phyloP scores from a whole-genome alignment of 805 yeast species.

The Wickerhamiella kazuoi region DNA sequence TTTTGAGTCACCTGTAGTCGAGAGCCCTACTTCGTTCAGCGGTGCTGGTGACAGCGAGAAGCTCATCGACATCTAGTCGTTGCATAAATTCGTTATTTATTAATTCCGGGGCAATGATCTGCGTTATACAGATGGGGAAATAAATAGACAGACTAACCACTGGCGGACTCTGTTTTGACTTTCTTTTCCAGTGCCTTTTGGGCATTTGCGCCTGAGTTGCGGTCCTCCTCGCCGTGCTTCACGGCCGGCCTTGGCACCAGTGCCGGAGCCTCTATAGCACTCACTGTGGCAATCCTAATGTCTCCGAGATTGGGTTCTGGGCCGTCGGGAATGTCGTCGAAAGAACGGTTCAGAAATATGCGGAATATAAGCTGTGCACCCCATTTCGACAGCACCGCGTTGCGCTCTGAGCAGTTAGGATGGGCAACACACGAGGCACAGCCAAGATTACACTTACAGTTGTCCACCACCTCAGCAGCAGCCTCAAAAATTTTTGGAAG shows the following conservation, averaged over 20 bases:
- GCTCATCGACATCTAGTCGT: constrained; percentile 12
- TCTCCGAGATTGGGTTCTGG: constrained; percentile 19
- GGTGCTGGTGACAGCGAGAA: constrained; percentile 8
- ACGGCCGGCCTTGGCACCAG: too few relatives aligned
- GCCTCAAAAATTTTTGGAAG: constrained; percentile 46
- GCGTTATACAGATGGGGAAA: too few relatives aligned
- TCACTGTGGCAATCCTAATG: background rate
- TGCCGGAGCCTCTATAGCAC: too few relatives aligned
- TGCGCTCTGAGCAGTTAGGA: constrained; percentile 60
- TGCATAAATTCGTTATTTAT: background rate
- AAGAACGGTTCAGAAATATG: constrained; percentile 35
- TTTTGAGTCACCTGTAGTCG: background rate
- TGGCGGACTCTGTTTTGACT: too few relatives aligned
- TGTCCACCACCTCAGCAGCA: constrained; percentile 39
- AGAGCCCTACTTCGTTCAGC: background rate
- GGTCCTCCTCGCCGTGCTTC: too few relatives aligned
- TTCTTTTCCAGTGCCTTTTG: too few relatives aligned
- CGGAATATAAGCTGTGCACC: constrained; percentile 62
- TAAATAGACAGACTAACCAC: too few relatives aligned
- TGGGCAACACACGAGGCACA: constrained; percentile 82
- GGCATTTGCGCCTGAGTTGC: too few relatives aligned
- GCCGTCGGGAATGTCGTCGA: constrained; percentile 26
- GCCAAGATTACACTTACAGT: constrained; percentile 46
- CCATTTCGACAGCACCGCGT: constrained; percentile 69
- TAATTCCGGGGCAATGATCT: too few relatives aligned